Evolutionary conservation across 2,329 filamentous ascomycete species (phyloP), one percentile per base, ranked within the genome.

Genomic region (Xylariaceae sp.): DNA sequence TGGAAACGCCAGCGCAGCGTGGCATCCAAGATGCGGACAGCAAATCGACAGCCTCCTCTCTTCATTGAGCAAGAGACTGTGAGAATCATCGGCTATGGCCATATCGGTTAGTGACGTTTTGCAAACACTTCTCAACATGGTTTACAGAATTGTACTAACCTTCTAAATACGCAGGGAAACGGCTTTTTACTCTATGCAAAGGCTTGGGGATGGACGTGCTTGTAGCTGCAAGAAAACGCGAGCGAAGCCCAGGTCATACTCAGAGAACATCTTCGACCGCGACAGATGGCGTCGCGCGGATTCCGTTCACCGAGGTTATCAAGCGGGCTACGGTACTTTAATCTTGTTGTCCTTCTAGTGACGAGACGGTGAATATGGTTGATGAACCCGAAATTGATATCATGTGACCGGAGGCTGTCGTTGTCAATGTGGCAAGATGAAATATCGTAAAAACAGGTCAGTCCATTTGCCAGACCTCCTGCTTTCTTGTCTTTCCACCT

Each of bases 391-490:
- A 61, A 44, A 49, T 61, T 3, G 8, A 11, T 14, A 42, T 21
- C 17, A 52, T 61, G 51, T 40, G 47, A 6, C 56, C 56, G 0
- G 53, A 59, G 16, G 34, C 37, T 2, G 22, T 59, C 6, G 45
- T 61, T 20, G 32, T 60, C 32, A 60, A 60, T 37, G 48, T 60
- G 4, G 56, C 58, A 3, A 49, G 58, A 10, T 56, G 49, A 19
- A 48, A 47, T 17, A 51, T 58, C 36, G 32, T 57, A 23, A 50
- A 57, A 25, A 49, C 52, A 8, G 12, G 4, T 12, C 11, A 36
- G 34, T 36, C 5, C 11, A 4, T 17, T 4, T 17, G 10, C 11
- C 11, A 16, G 5, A 11, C 34, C 8, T 16, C 16, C 14, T 17
- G 4, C 14, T 5, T 4, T 6, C 20, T 17, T 20, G n/a, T 16